Conservation (phyloP, 1,284 basidiomycete species). For the Naganishia liquefaciens region DNA sequence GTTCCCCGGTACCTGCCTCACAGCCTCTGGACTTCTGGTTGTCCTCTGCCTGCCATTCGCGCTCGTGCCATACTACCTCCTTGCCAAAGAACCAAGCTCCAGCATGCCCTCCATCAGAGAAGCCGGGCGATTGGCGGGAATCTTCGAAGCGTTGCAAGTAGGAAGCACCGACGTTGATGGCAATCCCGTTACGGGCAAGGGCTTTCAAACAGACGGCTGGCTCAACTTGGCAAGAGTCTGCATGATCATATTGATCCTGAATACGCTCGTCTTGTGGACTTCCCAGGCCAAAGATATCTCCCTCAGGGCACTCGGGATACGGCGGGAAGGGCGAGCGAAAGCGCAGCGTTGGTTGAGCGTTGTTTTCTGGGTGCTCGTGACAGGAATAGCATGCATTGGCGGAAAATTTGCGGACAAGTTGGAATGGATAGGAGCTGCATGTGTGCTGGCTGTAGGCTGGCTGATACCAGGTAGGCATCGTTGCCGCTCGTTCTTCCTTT, state of each 20-base stretch:
- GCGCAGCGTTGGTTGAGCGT: constrained; percentile 49
- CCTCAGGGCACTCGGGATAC: constrained; percentile 44
- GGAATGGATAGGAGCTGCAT: constrained; percentile 49
- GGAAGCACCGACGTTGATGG: background rate
- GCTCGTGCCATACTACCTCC: constrained; percentile 54
- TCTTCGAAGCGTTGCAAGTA: constrained; percentile 21
- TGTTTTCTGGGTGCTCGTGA: constrained; percentile 46
- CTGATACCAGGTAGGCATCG: constrained; percentile 50
- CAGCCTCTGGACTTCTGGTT: constrained; percentile 43
- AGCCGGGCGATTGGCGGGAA: constrained; percentile 12
- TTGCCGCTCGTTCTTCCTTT: background rate
- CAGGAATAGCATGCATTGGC: constrained; percentile 44
- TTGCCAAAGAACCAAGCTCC: constrained; percentile 35
- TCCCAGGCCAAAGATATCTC: constrained; percentile 50
- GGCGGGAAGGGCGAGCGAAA: constrained; percentile 43
- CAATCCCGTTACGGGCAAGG: background rate
- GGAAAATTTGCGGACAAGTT: constrained; percentile 48
- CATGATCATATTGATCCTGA: constrained; percentile 44
- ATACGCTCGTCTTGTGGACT: constrained; percentile 47
- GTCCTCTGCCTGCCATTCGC: constrained; percentile 50
- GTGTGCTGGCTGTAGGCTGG: constrained; percentile 50
- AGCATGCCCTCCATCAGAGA: constrained; percentile 15
- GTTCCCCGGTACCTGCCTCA: constrained; percentile 47
- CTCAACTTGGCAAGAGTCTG: constrained; percentile 51
- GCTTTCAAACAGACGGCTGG: constrained; percentile 45